phyloP scores from a whole-genome alignment of 2,329 filamentous ascomycete genomes.

The Botrytis sinoallii region DNA sequence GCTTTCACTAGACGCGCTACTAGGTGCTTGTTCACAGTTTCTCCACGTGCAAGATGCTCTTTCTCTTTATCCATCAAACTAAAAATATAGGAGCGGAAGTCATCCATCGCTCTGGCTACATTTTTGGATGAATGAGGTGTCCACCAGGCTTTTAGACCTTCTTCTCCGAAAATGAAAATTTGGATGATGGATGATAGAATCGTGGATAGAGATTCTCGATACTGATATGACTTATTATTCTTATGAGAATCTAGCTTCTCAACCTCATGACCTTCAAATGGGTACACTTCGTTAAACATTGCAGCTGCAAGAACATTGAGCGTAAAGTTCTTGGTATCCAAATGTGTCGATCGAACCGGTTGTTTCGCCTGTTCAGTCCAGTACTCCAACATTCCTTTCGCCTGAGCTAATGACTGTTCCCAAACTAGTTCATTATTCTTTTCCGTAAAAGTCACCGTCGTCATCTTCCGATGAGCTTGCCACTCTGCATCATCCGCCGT shows the following conservation, averaged over 20 bases:
- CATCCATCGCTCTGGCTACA: background rate
- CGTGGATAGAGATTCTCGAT: slow-evolving; percentile 1
- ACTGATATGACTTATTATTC: background rate
- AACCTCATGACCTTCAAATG: background rate
- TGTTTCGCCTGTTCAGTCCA: background rate
- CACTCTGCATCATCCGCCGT: background rate
- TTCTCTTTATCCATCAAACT: slow-evolving; percentile 5
- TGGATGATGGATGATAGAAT: background rate
- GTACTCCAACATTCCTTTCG: background rate
- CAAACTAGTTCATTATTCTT: slow-evolving; percentile 11
- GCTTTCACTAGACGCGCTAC: background rate
- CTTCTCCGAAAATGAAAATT: slow-evolving; percentile 1
- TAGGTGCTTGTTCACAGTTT: background rate
- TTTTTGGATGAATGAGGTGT: background rate
- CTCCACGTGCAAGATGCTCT: background rate
- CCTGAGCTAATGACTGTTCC: background rate
- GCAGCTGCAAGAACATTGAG: slow-evolving; percentile 12
- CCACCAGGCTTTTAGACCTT: slow-evolving; percentile 8
- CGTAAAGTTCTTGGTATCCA: background rate
- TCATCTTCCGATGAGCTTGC: slow-evolving; percentile 9
- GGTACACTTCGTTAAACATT: slow-evolving; percentile 15
- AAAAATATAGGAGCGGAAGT: slow-evolving; percentile 6
- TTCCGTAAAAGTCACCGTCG: slow-evolving; percentile 3
- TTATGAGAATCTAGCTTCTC: background rate
- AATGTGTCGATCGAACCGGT: background rate